Conservation (phyloP, 75 land plant species). For the Isoetes taiwanensis region DNA sequence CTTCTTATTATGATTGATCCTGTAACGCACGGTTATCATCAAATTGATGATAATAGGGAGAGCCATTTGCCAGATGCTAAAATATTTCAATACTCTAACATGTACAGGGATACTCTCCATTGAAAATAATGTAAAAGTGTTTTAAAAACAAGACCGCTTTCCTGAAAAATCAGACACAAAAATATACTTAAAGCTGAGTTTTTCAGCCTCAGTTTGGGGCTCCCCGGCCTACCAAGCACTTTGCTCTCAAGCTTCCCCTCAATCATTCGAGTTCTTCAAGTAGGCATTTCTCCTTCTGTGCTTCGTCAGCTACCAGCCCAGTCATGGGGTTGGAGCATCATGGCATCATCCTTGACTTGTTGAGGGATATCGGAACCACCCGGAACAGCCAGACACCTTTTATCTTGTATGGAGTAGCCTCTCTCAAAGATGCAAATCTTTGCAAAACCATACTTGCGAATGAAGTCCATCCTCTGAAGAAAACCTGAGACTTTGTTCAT, state of each 20-base stretch:
- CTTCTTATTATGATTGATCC: no score
- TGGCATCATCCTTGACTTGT: conserved; percentile 75
- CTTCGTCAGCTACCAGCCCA: conserved; percentile 71
- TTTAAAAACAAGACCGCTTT: no score
- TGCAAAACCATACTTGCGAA: conserved; percentile 88
- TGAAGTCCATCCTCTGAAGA: conserved; percentile 84
- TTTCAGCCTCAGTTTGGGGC: conserved; percentile 18
- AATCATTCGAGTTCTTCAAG: conserved; percentile 81
- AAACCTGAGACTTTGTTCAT: conserved; percentile 93
- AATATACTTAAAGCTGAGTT: no score
- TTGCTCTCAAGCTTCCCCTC: conserved; percentile 85
- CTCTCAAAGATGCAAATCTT: conserved; percentile 90
- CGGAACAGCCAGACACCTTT: conserved; percentile 97
- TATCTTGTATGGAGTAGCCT: conserved; percentile 65
- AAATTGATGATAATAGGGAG: no score
- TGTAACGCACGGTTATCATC: no score
- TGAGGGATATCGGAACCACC: conserved; percentile 72
- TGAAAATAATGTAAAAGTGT: no score
- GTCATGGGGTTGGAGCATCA: conserved; percentile 75
- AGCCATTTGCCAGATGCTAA: no score
- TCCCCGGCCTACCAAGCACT: conserved; percentile 65
- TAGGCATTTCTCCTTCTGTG: conserved; percentile 72
- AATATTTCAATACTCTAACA: no score
- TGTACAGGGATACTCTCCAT: no score
- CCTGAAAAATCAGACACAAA: no score